Evolutionary conservation across 75 land plant genomes (phyloP).

Genomic region (Picea sitchensis): DNA sequence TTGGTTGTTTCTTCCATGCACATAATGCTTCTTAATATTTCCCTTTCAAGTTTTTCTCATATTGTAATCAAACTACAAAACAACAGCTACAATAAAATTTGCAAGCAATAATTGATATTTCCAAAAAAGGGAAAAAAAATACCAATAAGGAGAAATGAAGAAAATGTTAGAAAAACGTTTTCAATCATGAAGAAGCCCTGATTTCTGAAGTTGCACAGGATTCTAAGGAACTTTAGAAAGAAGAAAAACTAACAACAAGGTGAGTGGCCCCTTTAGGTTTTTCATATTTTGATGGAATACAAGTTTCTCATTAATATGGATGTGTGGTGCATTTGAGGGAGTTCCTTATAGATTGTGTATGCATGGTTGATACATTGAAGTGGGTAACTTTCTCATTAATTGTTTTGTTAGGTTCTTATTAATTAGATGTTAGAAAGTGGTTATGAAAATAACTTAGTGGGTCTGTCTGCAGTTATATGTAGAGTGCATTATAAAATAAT

Average conservation of each 20-base stretch:
- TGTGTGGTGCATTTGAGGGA: conserved; percentile 60
- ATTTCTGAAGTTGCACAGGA: conserved; percentile 64
- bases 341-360: conserved; percentile 70
- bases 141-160: conserved; percentile 71
- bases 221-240: conserved; percentile 54
- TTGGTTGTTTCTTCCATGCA: no score
- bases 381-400: conserved; percentile 28
- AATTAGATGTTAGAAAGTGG: no score
- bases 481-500: no score
- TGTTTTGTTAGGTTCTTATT: no score
- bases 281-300: background rate
- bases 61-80: background rate
- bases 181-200: conserved; percentile 39
- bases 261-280: conserved; percentile 5
- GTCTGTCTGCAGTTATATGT: no score
- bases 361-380: conserved; percentile 69
- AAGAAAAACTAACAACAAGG: conserved; percentile 80
- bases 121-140: conserved; percentile 31
- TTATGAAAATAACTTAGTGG: no score
- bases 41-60: background rate
- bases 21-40: background rate
- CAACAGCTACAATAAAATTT: conserved; percentile 50
- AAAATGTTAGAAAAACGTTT: conserved; percentile 34
- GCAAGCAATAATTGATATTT: conserved; percentile 53
- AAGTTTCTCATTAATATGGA: background rate